These are phyloP conservation scores for Coemansia nantahalensis DNA, from an alignment of 192 early-diverging fungal species.

Conservation along the genomic window DNA sequence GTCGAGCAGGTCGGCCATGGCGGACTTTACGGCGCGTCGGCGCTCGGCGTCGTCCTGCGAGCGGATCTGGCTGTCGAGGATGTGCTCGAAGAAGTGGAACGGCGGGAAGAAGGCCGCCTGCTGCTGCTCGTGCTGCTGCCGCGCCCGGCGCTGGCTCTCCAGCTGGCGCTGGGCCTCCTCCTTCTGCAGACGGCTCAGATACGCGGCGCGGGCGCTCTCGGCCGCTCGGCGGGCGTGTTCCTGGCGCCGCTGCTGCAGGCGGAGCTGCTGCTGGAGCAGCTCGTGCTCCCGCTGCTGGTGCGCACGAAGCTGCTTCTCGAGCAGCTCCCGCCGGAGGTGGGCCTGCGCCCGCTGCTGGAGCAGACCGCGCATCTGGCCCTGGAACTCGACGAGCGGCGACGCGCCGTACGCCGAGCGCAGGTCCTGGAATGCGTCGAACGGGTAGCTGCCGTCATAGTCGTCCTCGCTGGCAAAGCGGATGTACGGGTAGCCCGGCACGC, in stretches of 20 bases:
- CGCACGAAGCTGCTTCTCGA: conserved; percentile 31
- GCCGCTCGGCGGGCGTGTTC: conserved; percentile 17
- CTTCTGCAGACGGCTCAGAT: conserved; percentile 15
- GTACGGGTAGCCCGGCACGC: conserved; percentile 40
- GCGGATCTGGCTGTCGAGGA: conserved; percentile 29
- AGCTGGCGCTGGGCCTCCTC: conserved; percentile 22
- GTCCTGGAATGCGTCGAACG: conserved; percentile 49
- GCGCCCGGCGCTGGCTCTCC: not conserved
- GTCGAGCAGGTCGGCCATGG: conserved; percentile 25
- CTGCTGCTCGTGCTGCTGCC: not conserved
- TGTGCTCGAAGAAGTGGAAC: conserved; percentile 41
- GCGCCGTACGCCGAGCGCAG: conserved; percentile 36
- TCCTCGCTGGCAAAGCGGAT: conserved; percentile 37
- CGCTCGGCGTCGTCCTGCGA: conserved; percentile 38
- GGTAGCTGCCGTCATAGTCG: conserved; percentile 46
- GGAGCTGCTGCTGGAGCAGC: conserved; percentile 16
- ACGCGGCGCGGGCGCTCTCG: conserved; percentile 13
- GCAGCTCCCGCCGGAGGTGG: conserved; percentile 19
- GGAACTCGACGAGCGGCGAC: conserved; percentile 21
- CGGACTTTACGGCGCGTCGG: conserved; percentile 25
- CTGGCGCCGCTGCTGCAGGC: conserved; percentile 27
- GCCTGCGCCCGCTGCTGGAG: conserved; percentile 37
- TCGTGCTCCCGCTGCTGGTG: conserved; percentile 21
- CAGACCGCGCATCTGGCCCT: conserved; percentile 26
- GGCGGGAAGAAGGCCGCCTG: conserved; percentile 23